Evolutionary conservation across 2,329 filamentous ascomycete species (phyloP).

Genomic region (Sporothrix pallida): DNA sequence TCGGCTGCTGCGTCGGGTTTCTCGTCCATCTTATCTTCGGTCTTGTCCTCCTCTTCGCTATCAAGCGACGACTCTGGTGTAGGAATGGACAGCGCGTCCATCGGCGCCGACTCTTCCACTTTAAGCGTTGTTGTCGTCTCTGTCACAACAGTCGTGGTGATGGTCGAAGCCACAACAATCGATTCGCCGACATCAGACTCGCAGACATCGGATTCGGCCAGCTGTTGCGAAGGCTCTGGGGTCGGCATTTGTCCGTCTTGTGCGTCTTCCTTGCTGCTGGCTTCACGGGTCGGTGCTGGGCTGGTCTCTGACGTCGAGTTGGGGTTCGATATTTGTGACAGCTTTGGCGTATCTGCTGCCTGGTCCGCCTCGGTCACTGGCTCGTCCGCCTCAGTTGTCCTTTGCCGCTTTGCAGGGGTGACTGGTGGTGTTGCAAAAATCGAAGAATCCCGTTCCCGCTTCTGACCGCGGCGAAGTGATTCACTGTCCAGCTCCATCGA

Average conservation of each 20-base stretch:
- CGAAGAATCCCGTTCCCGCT: constrained; percentile 49
- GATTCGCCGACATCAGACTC: constrained; percentile 18
- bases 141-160: constrained; percentile 17
- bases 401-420: constrained; percentile 60
- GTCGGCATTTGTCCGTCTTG: constrained; percentile 33
- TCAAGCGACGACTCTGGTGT: constrained; percentile 33
- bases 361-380: background rate
- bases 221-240: constrained; percentile 30
- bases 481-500: background rate
- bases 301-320: constrained; percentile 37
- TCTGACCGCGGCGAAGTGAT: constrained; percentile 40
- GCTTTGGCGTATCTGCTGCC: background rate
- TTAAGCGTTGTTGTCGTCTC: constrained; percentile 23
- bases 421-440: constrained; percentile 61
- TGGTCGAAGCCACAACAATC: constrained; percentile 13
- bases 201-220: constrained; percentile 15
- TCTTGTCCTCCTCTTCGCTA: constrained; percentile 30
- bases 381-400: constrained; percentile 39
- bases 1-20: background rate
- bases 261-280: constrained; percentile 26
- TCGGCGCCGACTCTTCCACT: constrained; percentile 8
- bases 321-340: background rate
- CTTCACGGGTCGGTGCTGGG: constrained; percentile 45
- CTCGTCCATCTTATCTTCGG: background rate
- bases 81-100: constrained; percentile 13